These are phyloP conservation scores for Agaricus bisporus DNA, from an alignment of 768 basidiomycete genomes.

Conservation along the genomic window DNA sequence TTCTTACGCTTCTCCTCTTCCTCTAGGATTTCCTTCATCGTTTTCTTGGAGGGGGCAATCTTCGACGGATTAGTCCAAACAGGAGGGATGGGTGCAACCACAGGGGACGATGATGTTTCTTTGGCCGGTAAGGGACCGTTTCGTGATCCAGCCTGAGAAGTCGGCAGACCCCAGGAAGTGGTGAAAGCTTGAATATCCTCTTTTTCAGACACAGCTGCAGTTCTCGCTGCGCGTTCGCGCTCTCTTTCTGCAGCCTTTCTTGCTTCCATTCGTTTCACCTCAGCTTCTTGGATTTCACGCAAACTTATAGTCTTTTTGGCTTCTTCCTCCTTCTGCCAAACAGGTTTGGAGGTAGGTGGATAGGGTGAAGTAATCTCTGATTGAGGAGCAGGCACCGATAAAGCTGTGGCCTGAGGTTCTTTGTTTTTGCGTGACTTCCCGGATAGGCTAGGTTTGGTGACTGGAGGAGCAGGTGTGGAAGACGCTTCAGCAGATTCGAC, in stretches of 20 bases:
- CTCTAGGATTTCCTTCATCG: constrained; percentile 98
- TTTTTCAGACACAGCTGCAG: constrained; percentile 28
- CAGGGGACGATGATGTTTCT: constrained; percentile 31
- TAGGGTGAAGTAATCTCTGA: constrained; percentile 12
- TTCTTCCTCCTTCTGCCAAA: constrained; percentile 70
- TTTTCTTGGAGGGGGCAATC: constrained; percentile 64
- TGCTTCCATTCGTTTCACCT: constrained; percentile 73
- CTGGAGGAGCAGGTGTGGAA: constrained; percentile 4
- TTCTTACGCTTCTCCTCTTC: constrained; percentile 91
- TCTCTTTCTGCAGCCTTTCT: constrained; percentile 73
- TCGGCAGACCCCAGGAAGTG: constrained; percentile 81
- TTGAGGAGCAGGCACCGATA: constrained; percentile 6
- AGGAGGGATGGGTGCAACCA: constrained; percentile 22
- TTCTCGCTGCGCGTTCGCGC: constrained; percentile 53
- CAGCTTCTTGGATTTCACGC: constrained; percentile 93
- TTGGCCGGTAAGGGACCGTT: constrained; percentile 27
- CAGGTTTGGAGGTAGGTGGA: constrained; percentile 35
- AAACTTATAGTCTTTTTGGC: constrained; percentile 65
- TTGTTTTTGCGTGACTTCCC: constrained; percentile 8
- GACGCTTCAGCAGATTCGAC: constrained; percentile 5
- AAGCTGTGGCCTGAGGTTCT: constrained; percentile 2
- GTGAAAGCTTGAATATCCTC: constrained; percentile 62
- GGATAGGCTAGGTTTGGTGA: constrained; percentile 1
- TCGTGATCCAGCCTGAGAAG: constrained; percentile 71
- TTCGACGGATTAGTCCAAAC: constrained; percentile 74